These are phyloP conservation scores for Farysia itapuensis DNA, from an alignment of 1,284 basidiomycete species.

Conservation along the genomic window DNA sequence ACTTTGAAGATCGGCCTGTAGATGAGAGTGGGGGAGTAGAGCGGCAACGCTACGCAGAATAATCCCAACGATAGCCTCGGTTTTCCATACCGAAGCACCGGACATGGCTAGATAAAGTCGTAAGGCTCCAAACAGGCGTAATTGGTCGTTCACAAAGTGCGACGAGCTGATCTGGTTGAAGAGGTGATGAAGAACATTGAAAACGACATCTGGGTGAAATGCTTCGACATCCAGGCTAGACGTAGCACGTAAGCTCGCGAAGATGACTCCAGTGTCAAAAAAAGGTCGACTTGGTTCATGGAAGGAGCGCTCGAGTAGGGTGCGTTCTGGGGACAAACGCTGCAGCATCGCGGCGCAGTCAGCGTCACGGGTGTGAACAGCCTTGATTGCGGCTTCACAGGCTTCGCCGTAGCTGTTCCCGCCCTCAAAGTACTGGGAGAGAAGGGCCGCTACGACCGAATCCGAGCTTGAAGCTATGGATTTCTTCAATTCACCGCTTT, in stretches of 20 bases:
- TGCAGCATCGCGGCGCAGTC: too few species aligned
- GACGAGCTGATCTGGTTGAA: conserved; percentile 71
- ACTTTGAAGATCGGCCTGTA: conserved; percentile 71
- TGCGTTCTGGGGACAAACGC: too few species aligned
- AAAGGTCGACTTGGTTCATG: conserved; percentile 41
- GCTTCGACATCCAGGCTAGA: conserved; percentile 6
- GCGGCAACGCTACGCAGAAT: conserved; percentile 71
- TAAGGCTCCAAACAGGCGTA: conserved; percentile 74
- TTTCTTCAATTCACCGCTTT: not conserved
- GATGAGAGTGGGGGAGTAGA: conserved; percentile 71
- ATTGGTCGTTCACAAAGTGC: conserved; percentile 82
- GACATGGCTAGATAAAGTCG: conserved; percentile 55
- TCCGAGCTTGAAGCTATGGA: not conserved
- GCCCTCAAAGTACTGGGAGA: conserved; percentile 16
- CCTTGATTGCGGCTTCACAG: not conserved
- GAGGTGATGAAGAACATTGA: conserved; percentile 65
- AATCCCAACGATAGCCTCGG: conserved; percentile 56
- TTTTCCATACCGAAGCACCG: conserved; percentile 11
- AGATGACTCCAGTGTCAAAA: conserved; percentile 12
- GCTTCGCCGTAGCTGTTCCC: not conserved
- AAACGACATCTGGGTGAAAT: conserved; percentile 11
- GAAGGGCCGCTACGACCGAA: not conserved
- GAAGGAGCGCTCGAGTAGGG: not conserved
- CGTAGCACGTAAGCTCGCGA: conserved; percentile 6
- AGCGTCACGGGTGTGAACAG: not conserved